These are phyloP conservation scores for Mycena epipterygia DNA, from an alignment of 768 basidiomycete species.

Conservation along the genomic window DNA sequence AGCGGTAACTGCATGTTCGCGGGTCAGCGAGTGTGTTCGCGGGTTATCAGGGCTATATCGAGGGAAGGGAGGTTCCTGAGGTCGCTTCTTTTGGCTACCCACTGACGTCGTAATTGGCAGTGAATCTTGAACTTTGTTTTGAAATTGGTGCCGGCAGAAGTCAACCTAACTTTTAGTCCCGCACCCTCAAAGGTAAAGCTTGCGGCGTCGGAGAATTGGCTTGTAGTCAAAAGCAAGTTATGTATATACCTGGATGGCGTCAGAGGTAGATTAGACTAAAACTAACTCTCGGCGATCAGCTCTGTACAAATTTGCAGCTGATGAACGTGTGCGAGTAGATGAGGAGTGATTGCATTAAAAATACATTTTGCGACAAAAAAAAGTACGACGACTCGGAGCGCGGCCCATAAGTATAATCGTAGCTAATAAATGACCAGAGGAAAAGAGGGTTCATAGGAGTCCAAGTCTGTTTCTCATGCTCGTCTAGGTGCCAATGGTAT, in stretches of 20 bases:
- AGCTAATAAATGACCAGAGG: conserved; percentile 2
- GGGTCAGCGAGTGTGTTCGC: conserved; percentile 6
- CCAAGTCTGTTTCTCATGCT: conserved; percentile 6
- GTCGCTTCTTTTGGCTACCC: not conserved
- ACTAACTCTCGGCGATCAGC: conserved; percentile 1
- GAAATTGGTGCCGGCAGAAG: conserved; percentile 1
- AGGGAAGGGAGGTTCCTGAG: not conserved
- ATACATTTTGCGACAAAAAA: conserved; percentile 20
- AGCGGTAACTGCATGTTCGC: conserved; percentile 1
- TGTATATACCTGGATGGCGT: not conserved
- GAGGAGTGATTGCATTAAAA: conserved; percentile 23
- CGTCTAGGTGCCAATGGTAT: conserved; percentile 9
- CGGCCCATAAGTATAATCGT: conserved; percentile 23
- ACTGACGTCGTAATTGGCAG: too few species aligned
- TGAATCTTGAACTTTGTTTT: too few species aligned
- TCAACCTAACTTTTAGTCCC: not conserved
- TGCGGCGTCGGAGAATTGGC: not conserved
- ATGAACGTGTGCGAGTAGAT: not conserved
- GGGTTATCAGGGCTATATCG: conserved; percentile 27
- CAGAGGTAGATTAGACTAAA: not conserved
- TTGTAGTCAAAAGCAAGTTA: not conserved
- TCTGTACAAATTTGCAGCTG: not conserved
- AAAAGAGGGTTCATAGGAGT: conserved; percentile 5
- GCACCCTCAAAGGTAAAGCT: not conserved
- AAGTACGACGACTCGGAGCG: not conserved